Percentiles rank a stretch among this genome's conserved stretches.
Conservation (phyloP, 176 grass and related monocot species). For the Cymbopogon citratus region DNA sequence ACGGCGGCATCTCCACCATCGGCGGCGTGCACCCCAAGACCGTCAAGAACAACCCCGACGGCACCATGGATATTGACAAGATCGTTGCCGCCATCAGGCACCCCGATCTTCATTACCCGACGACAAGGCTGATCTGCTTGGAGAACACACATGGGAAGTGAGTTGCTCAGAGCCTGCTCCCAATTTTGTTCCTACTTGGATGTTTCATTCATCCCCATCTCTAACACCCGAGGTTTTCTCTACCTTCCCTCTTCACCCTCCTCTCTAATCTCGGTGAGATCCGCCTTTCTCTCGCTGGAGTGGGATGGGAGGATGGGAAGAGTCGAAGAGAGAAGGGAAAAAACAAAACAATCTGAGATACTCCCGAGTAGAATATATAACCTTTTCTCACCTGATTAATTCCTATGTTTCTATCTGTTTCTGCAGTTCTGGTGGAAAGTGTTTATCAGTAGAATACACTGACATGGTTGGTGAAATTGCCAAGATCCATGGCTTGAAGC, state of each 20-base stretch:
- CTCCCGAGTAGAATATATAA: neutral
- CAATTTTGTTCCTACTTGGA: neutral
- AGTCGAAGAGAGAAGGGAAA: neutral
- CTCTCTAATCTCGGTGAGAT: neutral
- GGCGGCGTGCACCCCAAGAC: slow-evolving; percentile 80
- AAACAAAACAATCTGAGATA: neutral
- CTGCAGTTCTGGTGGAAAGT: slow-evolving; percentile 74
- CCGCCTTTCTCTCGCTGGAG: neutral
- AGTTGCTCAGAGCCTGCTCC: slow-evolving; percentile 9
- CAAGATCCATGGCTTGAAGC: slow-evolving; percentile 72
- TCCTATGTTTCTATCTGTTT: neutral
- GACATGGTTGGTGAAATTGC: slow-evolving; percentile 75
- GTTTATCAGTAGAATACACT: slow-evolving; percentile 66
- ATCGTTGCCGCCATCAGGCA: slow-evolving; percentile 68
- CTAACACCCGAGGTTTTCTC: neutral
- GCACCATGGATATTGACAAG: slow-evolving; percentile 73
- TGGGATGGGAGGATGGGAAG: neutral
- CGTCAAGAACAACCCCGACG: slow-evolving; percentile 61
- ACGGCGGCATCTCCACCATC: slow-evolving; percentile 82
- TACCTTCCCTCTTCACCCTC: neutral
- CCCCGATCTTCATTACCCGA: slow-evolving; percentile 61
- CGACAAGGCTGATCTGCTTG: slow-evolving; percentile 86
- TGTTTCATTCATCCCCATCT: neutral
- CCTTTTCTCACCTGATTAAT: neutral
- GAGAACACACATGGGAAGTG: slow-evolving; percentile 96